Conservation (phyloP, 2,329 filamentous ascomycete species). For the Chaetomiaceae sp. region DNA sequence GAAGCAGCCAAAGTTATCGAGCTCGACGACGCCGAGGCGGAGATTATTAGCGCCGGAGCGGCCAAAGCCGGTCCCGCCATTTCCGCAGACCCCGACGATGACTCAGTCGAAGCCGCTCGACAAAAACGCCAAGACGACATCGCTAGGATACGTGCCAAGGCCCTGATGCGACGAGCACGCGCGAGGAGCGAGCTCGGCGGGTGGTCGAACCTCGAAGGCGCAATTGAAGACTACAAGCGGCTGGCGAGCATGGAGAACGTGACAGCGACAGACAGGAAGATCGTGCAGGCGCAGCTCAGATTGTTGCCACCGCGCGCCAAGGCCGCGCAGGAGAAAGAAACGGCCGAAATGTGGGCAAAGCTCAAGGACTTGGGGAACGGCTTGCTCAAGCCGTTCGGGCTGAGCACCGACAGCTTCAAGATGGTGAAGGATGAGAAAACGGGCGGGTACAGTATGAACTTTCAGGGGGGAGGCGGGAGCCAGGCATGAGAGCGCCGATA, state of each 20-base stretch:
- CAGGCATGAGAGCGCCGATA: background rate
- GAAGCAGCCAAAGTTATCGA: conserved; percentile 28
- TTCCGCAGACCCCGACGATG: conserved; percentile 22
- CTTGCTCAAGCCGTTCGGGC: conserved; percentile 84
- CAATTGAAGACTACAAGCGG: conserved; percentile 72
- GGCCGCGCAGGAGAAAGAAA: conserved; percentile 77
- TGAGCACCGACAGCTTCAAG: conserved; percentile 92
- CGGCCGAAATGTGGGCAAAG: conserved; percentile 97
- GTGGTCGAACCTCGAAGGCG: conserved; percentile 76
- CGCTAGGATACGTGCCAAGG: conserved; percentile 73
- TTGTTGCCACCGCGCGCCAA: conserved; percentile 66
- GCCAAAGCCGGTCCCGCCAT: conserved; percentile 43
- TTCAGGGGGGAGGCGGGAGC: conserved; percentile 36
- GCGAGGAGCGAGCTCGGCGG: conserved; percentile 67
- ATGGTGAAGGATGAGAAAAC: conserved; percentile 87
- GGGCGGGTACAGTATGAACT: conserved; percentile 93
- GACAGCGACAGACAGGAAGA: conserved; percentile 59
- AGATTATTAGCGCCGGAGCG: conserved; percentile 58
- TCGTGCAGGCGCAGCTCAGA: conserved; percentile 62
- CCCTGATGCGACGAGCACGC: conserved; percentile 72
- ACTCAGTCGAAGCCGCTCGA: conserved; percentile 29
- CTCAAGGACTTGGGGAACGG: conserved; percentile 88
- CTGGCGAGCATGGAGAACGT: conserved; percentile 59
- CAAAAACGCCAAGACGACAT: conserved; percentile 56
- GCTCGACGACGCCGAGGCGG: conserved; percentile 46